Base-by-base conservation (phyloP, 768 basidiomycete genomes). In the Lactifluus piperatus region DNA sequence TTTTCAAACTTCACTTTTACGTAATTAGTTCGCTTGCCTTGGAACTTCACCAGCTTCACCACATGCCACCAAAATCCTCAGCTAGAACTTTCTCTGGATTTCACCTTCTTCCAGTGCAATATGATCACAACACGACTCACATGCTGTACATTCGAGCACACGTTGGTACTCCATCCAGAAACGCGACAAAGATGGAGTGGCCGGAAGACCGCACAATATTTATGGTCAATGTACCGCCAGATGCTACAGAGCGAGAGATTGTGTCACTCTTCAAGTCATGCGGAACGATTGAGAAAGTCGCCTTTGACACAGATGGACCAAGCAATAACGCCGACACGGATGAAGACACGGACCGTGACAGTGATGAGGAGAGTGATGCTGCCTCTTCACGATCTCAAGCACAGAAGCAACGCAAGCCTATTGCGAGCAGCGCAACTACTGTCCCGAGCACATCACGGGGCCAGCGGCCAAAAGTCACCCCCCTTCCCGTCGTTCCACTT, bases 151-250 rank as follows among this genome's bases (percentile, higher is more conserved):
- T 81, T 18, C 81, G 88, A n/a, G 68, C 78, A 4, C 90, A 94
- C 68, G 67, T 73, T 26, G 73, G 76, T 4, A 11, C 57, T 1
- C 75, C 82, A 16, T 60, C 60, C 29, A 51, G 26, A 44, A 56
- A 81, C 66, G 76, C 74, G 58, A 60, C 66, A 43, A 57, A 53
- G 56, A 64, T 29, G 34, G 60, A 64, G 41, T 76, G 73, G 53
- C 74, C 80, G 63, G 69, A 81, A 32, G 83, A 80, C 16, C 80
- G 92, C 45, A 94, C 92, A 0, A 76, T 95, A 10, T 97, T 97
- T 67, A 73, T 94, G 2, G 89, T 88, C 55, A 97, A 97, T 66
- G 73, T 94, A 5, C 93, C 94, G 2, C 85, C 91, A 56, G 92
- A 95, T 69, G 82, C 90, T 3, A 89, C 90, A 1, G 88, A 90